Percentiles rank a stretch among this genome's conserved stretches.
phyloP scores from a whole-genome alignment of 495 filamentous ascomycete species.

The Penicillium cinerascens region DNA sequence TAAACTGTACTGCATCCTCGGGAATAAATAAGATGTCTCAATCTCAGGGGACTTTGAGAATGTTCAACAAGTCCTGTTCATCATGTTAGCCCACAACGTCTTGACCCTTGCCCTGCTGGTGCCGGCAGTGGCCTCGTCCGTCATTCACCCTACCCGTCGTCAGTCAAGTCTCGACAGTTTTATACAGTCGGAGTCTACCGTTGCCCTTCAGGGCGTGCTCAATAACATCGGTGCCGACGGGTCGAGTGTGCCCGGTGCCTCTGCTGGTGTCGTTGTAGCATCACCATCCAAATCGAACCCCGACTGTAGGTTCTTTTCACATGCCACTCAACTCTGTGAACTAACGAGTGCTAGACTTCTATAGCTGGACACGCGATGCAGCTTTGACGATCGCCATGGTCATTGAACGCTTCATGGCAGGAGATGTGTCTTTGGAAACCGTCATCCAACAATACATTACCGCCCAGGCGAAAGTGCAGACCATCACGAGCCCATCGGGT shows the following conservation, averaged over 20 bases:
- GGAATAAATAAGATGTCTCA: not conserved
- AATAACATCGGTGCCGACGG: conserved; percentile 57
- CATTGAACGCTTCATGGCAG: conserved; percentile 47
- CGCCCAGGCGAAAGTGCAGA: conserved; percentile 53
- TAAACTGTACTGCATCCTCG: not conserved
- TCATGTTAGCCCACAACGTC: conserved; percentile 11
- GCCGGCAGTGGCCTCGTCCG: conserved; percentile 10
- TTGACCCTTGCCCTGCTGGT: conserved; percentile 14
- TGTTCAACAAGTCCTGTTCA: not conserved
- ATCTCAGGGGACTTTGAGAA: not conserved
- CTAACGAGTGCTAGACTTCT: conserved; percentile 45
- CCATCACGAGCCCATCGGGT: conserved; percentile 38
- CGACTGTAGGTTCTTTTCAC: conserved; percentile 42
- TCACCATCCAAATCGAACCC: conserved; percentile 53
- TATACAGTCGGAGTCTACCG: conserved; percentile 51
- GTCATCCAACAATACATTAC: conserved; percentile 54
- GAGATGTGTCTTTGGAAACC: conserved; percentile 41
- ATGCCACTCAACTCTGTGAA: not conserved
- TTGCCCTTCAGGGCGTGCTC: conserved; percentile 52
- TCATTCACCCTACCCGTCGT: conserved; percentile 8
- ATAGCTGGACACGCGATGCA: conserved; percentile 61
- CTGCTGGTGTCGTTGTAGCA: conserved; percentile 51
- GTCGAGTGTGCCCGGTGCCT: conserved; percentile 38
- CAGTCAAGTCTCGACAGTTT: conserved; percentile 41
- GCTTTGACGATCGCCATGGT: conserved; percentile 53